Conservation (phyloP, 768 basidiomycete genomes). For the Glaciozyma martinii region DNA sequence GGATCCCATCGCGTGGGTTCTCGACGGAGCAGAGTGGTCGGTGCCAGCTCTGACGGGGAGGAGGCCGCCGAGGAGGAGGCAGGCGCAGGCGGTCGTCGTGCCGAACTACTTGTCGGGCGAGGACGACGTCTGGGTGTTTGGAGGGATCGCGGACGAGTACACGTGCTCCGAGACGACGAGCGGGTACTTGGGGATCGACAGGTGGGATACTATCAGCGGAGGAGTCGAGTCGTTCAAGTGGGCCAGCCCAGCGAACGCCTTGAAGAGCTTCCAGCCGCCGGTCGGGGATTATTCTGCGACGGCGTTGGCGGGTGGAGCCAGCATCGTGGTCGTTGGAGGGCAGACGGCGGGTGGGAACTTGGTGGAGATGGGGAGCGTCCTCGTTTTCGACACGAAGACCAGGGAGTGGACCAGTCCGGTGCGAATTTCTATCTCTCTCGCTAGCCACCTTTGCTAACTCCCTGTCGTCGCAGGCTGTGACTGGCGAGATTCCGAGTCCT, state of each 20-base stretch:
- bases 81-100: conserved; percentile 23
- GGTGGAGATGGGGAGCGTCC: conserved; percentile 5
- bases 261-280: conserved; percentile 8
- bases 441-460: neutral
- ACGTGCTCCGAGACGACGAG: conserved; percentile 30
- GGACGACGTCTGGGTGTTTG: conserved; percentile 28
- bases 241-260: neutral
- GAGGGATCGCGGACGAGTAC: conserved; percentile 32
- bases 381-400: conserved; percentile 21
- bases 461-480: neutral
- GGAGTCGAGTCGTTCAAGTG: conserved; percentile 23
- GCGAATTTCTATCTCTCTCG: neutral
- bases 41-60: neutral
- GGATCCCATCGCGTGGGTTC: conserved; percentile 9
- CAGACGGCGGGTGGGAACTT: conserved; percentile 26
- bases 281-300: conserved; percentile 31
- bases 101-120: conserved; percentile 13
- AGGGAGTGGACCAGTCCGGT: conserved; percentile 13
- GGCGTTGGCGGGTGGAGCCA: neutral
- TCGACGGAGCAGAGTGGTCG: conserved; percentile 1
- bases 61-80: conserved; percentile 27
- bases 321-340: conserved; percentile 28
- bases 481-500: conserved; percentile 9
- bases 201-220: conserved; percentile 10
- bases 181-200: conserved; percentile 32